Evolutionary conservation across 176 grass and related monocot genomes (phyloP), one percentile per base, ranked within the genome.

Genomic region (Oryza glumipatula): DNA sequence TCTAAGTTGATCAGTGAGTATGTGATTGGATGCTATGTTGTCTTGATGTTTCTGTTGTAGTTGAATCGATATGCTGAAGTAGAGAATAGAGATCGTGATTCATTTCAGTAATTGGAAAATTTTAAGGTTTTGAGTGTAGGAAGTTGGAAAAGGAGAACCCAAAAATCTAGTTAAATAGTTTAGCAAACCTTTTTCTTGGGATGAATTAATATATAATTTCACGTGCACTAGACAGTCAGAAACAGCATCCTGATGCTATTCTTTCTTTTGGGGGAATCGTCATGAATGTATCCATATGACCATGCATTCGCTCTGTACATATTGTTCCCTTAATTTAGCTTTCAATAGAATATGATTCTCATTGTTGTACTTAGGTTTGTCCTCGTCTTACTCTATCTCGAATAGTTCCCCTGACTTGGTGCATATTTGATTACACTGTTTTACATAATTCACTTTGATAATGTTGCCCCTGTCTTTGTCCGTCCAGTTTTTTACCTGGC

Each of bases 401-500:
- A 30, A 79, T 86, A 5, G 13, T 24, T 58, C 11, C 21, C 23
- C 9, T 77, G 14, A 12, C 16, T 11, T 21, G 5, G 33, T 56
- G 32, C 21, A 47, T 79, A 39, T 80, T 35, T 70, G 33, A 15
- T 81, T 79, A 33, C 21, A 3, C 7, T 33, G n/a, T 80, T 12
- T 12, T 21, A 74, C 79, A 4, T 51, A 17, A 65, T 83, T 9
- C 63, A 43, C 10, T 23, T 48, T 91, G 65, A 79, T 83, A 26
- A 51, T 47, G 2, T 54, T 2, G 28, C 19, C 9, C 7, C 14
- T 36, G 35, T 68, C 64, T 45, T 35, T 11, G 78, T 85, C 76
- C 76, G 68, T 33, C 45, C 70, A 99, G 93, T 76, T 99, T 99
- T 88, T 82, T 68, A 1, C 81, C 93, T 79, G 82, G 78, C 66